Base-by-base conservation (phyloP, 2,329 filamentous ascomycete species). In the Xylaria hypoxylon region DNA sequence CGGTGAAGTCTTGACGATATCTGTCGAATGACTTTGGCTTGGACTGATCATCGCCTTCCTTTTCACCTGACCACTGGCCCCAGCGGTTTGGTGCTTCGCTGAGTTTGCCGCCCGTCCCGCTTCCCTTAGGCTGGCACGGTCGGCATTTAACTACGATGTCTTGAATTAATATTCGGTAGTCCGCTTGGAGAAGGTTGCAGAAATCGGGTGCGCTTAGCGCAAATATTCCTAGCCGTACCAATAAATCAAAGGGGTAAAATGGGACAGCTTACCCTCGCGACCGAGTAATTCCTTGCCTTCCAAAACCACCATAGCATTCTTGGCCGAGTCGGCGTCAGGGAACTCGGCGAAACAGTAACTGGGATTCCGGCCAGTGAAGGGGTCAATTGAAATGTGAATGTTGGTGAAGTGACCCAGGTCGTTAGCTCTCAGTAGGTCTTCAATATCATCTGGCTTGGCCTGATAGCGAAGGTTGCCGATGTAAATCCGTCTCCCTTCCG, bases 331-430 rank as follows among this genome's bases (percentile, higher is more conserved):
- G 51, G 83, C 82, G 52, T 82, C 83, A 51, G 78, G 77, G 64
- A 93, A 86, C 73, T 93, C 90, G 51, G 92, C 86, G 72, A 93
- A 93, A 80, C 90, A 93, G 79, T 92, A 92, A 42, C 89, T 90
- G 0, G 90, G 90, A 75, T 92, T 93, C 50, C 90, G 83, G 45
- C 85, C 87, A 33, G 86, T 90, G 76, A 90, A 87, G 1, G 89
- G 86, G 72, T 93, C 90, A 59, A 90, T 84, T 0, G 89, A 89
- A 72, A 93, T 90, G 75, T 90, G 88, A 69, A 92, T 86, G 52
- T 86, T 85, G 70, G 85, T 82, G 63, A 79, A 79, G 15, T 76
- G 70, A 2, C 68, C 76, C 17, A 83, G 80, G 28, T 76, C 77
- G 50, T 73, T 68, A 22, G 73, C 71, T 35, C 61, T 65, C 17